These are phyloP conservation scores for Yamadazyma paraphyllophila DNA, from an alignment of 805 yeast species.

Conservation along the genomic window DNA sequence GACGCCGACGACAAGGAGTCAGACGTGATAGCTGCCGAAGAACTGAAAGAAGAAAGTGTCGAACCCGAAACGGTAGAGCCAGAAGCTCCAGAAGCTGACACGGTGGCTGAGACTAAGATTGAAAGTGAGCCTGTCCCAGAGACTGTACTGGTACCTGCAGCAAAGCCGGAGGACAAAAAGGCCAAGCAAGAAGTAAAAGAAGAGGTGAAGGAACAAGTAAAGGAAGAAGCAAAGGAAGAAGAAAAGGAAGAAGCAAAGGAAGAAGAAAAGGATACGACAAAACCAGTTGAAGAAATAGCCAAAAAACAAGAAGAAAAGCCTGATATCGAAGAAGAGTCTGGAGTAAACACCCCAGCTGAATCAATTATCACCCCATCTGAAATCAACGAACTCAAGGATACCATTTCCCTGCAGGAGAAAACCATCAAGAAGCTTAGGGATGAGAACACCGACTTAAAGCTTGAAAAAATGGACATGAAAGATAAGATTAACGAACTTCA, in stretches of 20 bases:
- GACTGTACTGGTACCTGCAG: background rate
- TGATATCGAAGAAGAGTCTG: background rate
- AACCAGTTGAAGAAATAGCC: conserved; percentile 2
- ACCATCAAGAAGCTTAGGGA: conserved; percentile 39
- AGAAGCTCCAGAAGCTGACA: conserved; percentile 2
- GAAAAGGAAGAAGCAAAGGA: background rate
- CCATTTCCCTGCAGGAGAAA: conserved; percentile 29
- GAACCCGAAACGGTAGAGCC: background rate
- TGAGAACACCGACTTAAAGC: conserved; percentile 42
- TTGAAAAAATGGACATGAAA: conserved; percentile 36
- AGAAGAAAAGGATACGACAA: background rate
- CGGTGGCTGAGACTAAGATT: too few relatives aligned
- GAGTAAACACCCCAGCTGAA: background rate
- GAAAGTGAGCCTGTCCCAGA: too few relatives aligned
- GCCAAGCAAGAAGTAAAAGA: conserved; percentile 2
- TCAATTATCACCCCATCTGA: conserved; percentile 3
- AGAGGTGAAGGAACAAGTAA: conserved; percentile 7
- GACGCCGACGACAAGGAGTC: conserved; percentile 12
- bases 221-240: background rate
- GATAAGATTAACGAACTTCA: conserved; percentile 34
- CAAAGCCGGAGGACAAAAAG: background rate
- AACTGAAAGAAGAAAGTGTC: background rate
- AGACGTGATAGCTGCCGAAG: too few relatives aligned
- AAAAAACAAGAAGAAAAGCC: background rate
- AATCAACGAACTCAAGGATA: conserved; percentile 20